These are phyloP conservation scores for Psophocarpus tetragonolobus DNA, from an alignment of 306 rosid species.

Conservation along the genomic window DNA sequence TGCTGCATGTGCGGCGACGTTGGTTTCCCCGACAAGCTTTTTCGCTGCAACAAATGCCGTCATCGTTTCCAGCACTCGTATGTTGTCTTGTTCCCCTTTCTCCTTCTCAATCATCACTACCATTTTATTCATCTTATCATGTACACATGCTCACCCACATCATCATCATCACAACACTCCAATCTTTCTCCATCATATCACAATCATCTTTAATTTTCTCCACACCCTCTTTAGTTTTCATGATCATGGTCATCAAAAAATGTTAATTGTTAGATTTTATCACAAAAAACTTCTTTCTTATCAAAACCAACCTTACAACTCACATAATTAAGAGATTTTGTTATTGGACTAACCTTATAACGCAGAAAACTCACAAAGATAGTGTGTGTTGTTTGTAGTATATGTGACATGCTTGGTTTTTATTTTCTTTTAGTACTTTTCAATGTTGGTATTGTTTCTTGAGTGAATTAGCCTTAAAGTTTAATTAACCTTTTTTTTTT, in stretches of 20 bases:
- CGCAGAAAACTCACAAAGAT: too few relatives aligned
- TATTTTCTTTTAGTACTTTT: neutral
- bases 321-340: too few relatives aligned
- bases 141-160: neutral
- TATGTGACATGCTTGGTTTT: neutral
- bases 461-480: conserved; percentile 9
- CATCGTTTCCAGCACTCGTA: conserved; percentile 97
- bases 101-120: neutral
- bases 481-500: neutral
- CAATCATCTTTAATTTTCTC: neutral
- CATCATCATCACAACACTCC: neutral
- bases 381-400: too few relatives aligned
- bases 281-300: too few relatives aligned
- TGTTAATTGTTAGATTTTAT: too few relatives aligned
- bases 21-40: conserved; percentile 95
- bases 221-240: neutral
- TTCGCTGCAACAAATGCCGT: conserved; percentile 91
- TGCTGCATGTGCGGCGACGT: conserved; percentile 99
- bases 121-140: conserved; percentile 4
- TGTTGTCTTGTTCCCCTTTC: neutral
- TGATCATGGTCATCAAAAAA: neutral
- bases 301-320: too few relatives aligned
- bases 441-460: neutral
- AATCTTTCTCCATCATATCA: conserved; percentile 4
- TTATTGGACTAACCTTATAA: too few relatives aligned